These are phyloP conservation scores for Citrus unshiu DNA, from an alignment of 345 rosid genomes.

Conservation along the genomic window DNA sequence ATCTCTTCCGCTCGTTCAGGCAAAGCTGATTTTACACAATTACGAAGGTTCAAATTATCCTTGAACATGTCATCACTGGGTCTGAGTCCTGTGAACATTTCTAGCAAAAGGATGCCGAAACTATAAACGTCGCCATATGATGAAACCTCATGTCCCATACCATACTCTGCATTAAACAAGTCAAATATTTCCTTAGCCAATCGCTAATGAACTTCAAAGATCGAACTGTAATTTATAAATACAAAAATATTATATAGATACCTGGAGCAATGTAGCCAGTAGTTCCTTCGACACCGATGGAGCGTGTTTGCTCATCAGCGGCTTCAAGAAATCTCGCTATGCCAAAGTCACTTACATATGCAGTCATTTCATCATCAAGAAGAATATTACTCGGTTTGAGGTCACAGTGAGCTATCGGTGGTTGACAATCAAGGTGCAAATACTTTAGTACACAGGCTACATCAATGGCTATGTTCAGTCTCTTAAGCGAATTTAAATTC, in stretches of 20 bases:
- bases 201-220: no score
- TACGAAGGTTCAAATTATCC: background rate
- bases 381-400: no score
- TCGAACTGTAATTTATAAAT: no score
- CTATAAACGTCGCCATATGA: slow-evolving; percentile 33
- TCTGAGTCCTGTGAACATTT: slow-evolving; percentile 6
- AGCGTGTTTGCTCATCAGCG: background rate
- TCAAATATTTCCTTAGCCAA: background rate
- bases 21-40: background rate
- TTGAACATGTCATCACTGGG: background rate
- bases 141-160: slow-evolving; percentile 21
- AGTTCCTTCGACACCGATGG: background rate
- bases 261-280: no score
- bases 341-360: background rate
- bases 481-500: no score
- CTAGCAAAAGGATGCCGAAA: slow-evolving; percentile 6
- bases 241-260: no score
- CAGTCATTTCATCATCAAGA: background rate
- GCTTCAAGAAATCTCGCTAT: background rate
- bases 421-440: no score
- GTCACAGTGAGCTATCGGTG: no score
- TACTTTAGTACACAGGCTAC: no score
- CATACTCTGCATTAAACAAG: slow-evolving; percentile 19
- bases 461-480: background rate
- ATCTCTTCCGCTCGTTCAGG: background rate